Base-by-base conservation (phyloP, 2,329 filamentous ascomycete species). In the Penicillium olsonii region DNA sequence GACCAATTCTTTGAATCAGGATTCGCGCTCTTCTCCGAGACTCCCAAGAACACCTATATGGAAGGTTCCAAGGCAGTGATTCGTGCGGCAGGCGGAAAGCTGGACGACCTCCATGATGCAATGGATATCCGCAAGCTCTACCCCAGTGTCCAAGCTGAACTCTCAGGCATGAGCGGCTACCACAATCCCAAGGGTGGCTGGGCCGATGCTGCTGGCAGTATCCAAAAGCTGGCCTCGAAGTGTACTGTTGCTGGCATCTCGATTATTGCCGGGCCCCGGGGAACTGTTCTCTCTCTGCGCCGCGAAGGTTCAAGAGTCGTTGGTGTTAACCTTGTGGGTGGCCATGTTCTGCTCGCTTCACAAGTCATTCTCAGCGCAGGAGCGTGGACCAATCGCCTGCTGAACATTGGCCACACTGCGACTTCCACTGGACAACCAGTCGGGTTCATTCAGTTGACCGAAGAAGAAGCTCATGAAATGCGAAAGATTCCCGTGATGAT, bases 291-390 rank as follows among this genome's bases (percentile, higher is more conserved):
- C 3, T 66, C 62, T 1, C 53, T 67, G 62, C 53, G 55, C 35
- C 59, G 57, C 20, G 73, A 55, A 14, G 56, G 54, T 2, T 52
- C 55, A 2, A 51, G 53, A 8, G 58, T 83, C n/a, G 75, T 78
- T 1, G 88, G 88, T 27, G 87, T 77, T 18, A 76, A 72, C n/a
- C 70, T 86, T 7, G 59, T 63, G 2, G 70, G 78, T 46, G 78
- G 77, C 0, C 65, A 65, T 9, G 69, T 64, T 20, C 55, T 88
- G 3, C 72, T 70, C 11, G 87, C 86, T 2, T 84, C 88, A 31
- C 77, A 92, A 5, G 85, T 87, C n/a, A 78, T 95, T 42, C 77
- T 94, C 3, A 89, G 90, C 0, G 84, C 90, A 0, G 92, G 92
- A 8, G 90, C 91, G 3, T 96, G 91, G 92, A 88, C 87, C 1